Evolutionary conservation across 257 asterid genomes (phyloP).

Genomic region (Lycium ferocissimum): DNA sequence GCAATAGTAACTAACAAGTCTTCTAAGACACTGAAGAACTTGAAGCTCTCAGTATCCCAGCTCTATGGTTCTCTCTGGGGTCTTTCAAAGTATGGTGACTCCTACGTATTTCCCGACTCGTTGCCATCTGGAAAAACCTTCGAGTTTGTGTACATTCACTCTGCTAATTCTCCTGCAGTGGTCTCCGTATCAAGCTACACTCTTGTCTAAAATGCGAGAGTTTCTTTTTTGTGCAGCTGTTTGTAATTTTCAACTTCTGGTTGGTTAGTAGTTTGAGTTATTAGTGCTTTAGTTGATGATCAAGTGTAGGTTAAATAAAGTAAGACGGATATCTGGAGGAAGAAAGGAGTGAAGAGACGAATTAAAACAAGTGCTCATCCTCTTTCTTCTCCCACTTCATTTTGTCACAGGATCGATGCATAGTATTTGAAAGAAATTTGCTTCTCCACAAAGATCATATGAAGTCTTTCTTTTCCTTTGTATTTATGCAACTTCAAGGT

Average conservation of each 20-base stretch:
- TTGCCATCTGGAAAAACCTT: slow-evolving; percentile 54
- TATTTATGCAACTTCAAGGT: neutral
- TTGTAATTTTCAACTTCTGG: slow-evolving; percentile 27
- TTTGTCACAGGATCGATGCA: neutral
- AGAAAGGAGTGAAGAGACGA: slow-evolving; percentile 38
- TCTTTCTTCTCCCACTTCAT: slow-evolving; percentile 40
- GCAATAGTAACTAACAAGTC: slow-evolving; percentile 50
- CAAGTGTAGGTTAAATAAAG: slow-evolving; percentile 21
- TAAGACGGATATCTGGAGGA: neutral
- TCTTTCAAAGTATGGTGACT: slow-evolving; percentile 47
- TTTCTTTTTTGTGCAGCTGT: slow-evolving; percentile 33
- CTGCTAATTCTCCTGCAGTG: slow-evolving; percentile 45
- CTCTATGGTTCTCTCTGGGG: slow-evolving; percentile 71
- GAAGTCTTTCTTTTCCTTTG: slow-evolving; percentile 25
- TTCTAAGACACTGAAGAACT: slow-evolving; percentile 45
- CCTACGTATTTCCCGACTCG: slow-evolving; percentile 48
- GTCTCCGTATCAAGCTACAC: slow-evolving; percentile 54
- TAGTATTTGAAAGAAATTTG: neutral
- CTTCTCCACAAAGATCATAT: neutral
- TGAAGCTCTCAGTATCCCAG: slow-evolving; percentile 51
- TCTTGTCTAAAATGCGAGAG: slow-evolving; percentile 38
- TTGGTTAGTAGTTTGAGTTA: slow-evolving; percentile 26
- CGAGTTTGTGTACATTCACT: slow-evolving; percentile 62
- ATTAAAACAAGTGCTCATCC: slow-evolving; percentile 41
- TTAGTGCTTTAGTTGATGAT: neutral